Evolutionary conservation across 2,329 filamentous ascomycete species (phyloP).

Genomic region (Dendryphion nanum): DNA sequence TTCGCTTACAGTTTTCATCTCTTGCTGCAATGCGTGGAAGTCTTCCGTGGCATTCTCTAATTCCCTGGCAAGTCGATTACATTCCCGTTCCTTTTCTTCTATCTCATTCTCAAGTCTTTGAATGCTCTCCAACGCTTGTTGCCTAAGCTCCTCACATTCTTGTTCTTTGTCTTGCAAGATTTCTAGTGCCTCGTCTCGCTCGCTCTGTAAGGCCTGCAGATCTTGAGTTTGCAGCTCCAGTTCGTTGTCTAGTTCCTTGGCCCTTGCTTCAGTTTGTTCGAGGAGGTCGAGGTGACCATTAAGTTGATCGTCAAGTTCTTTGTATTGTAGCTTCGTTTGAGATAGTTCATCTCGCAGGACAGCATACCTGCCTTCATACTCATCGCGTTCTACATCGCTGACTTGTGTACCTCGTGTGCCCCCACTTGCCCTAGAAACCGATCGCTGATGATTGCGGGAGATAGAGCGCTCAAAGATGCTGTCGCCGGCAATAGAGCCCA

Average conservation of each 20-base stretch:
- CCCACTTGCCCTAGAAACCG: conserved; percentile 69
- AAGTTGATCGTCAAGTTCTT: conserved; percentile 80
- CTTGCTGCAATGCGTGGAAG: conserved; percentile 84
- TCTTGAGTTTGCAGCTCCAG: conserved; percentile 78
- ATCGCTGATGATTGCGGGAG: conserved; percentile 74
- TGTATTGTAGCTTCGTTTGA: conserved; percentile 81
- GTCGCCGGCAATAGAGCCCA: conserved; percentile 67
- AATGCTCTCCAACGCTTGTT: conserved; percentile 60
- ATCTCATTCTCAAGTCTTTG: conserved; percentile 61
- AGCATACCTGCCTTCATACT: conserved; percentile 79
- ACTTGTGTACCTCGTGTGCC: conserved; percentile 56
- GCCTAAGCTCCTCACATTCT: conserved; percentile 52
- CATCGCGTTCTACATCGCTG: conserved; percentile 79
- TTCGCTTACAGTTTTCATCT: conserved; percentile 90
- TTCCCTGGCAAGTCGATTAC: conserved; percentile 67
- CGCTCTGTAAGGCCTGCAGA: conserved; percentile 72
- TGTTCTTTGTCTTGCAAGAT: conserved; percentile 66
- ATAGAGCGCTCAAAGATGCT: conserved; percentile 94
- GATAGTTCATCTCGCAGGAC: conserved; percentile 84
- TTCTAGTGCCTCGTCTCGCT: conserved; percentile 81
- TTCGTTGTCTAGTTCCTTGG: conserved; percentile 73
- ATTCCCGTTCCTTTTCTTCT: conserved; percentile 70
- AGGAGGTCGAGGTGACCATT: conserved; percentile 79
- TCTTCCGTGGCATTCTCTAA: conserved; percentile 78
- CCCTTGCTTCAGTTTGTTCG: conserved; percentile 59